Evolutionary conservation across 805 yeast genomes (phyloP), one percentile per base, ranked within the genome.

Genomic region (Candida ipomoeae): DNA sequence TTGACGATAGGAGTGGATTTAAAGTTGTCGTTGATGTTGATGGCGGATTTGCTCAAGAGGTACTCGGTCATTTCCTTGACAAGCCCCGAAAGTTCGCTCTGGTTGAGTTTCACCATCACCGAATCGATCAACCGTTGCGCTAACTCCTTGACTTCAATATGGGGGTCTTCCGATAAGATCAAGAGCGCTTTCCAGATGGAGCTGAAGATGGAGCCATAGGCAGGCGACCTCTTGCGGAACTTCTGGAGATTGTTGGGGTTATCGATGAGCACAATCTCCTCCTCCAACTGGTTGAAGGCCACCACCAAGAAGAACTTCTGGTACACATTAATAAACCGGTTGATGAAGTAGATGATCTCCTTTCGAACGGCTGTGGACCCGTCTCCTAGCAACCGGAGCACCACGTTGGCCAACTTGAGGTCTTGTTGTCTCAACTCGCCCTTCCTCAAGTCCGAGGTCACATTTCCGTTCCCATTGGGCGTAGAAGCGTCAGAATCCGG

Each of bases 341-440:
- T 86, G 48, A 90, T 78, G 60, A 87, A 87, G 23, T 84, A 83
- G 6, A 87, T 81, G 8, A 89, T 79, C 63, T 94, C 98, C 55
- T 89, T 83, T 50, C 99, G 72, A 1, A 94, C 97, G 57, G 92
- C 69, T 0, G 96, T 82, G 0, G 96, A 87, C 0, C 96, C 98
- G 68, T 94, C 98, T 42, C 87, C 85, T 2, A 89, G 77, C 31
- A 88, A 68, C 13, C 81, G 74, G 31, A 91, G 65, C 0, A 89
- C 80, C 0, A 84, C 80, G 52, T 83, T 78, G 1, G 95, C 88
- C 35, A 90, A 71, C 48, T 79, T 79, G 18, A 85, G 71, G 59
- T 89, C 96, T 57, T 84, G 88, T 51, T 81, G 82, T 59, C 77
- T 81, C 51, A 84, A 63, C 54, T 81, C 86, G 47, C 70, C 74